phyloP scores from a whole-genome alignment of 2,329 filamentous ascomycete genomes.

The Pseudonectria buxi region DNA sequence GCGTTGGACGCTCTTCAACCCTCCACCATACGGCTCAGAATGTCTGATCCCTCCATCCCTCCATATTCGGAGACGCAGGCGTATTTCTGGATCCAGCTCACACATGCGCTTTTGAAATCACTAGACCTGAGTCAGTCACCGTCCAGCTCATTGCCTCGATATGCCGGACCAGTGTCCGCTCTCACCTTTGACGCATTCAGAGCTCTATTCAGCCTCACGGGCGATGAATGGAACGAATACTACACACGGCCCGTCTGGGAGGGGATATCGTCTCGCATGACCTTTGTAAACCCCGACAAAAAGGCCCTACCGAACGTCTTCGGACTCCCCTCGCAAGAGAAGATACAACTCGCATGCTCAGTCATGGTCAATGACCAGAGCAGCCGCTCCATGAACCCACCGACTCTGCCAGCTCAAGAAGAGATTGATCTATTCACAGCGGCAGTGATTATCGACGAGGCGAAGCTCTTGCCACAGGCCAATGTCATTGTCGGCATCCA shows the following conservation, averaged over 20 bases:
- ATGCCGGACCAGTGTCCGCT: constrained; percentile 1
- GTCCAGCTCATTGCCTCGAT: neutral
- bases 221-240: constrained; percentile 22
- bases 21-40: constrained; percentile 18
- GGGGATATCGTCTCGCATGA: constrained; percentile 20
- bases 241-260: constrained; percentile 22
- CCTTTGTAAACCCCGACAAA: constrained; percentile 19
- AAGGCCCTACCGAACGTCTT: constrained; percentile 23
- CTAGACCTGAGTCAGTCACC: constrained; percentile 3
- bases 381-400: constrained; percentile 2
- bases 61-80: constrained; percentile 28
- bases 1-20: constrained; percentile 17
- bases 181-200: constrained; percentile 17
- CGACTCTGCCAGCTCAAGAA: constrained; percentile 5
- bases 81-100: constrained; percentile 26
- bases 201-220: constrained; percentile 14
- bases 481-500: constrained; percentile 14
- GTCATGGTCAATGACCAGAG: constrained; percentile 13
- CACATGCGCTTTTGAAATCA: constrained; percentile 14
- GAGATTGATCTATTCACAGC: constrained; percentile 16
- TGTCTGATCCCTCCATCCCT: constrained; percentile 5
- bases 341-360: constrained; percentile 8
- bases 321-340: constrained; percentile 10
- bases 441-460: constrained; percentile 15
- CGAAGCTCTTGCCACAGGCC: constrained; percentile 7